phyloP scores from a whole-genome alignment of 2,329 filamentous ascomycete genomes.

The Epichloe uncinata region DNA sequence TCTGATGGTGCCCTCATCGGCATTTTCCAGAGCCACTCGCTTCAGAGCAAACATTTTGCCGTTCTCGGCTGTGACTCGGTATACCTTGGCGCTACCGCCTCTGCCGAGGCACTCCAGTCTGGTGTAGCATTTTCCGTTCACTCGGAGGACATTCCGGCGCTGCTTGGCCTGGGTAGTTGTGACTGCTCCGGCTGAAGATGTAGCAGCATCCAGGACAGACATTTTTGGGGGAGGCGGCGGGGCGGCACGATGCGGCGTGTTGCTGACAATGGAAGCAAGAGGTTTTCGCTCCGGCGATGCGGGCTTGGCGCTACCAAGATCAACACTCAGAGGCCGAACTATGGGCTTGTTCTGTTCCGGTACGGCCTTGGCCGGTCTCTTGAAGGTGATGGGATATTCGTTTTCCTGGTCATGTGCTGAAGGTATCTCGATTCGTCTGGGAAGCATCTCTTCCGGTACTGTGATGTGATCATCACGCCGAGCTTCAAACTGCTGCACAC shows the following conservation, averaged over 20 bases:
- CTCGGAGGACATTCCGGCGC: conserved; percentile 68
- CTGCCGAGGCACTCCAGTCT: conserved; percentile 82
- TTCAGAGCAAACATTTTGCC: conserved; percentile 92
- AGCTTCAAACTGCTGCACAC: conserved; percentile 9
- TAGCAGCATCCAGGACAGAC: conserved; percentile 88
- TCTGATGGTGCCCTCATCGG: conserved; percentile 68
- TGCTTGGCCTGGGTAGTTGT: conserved; percentile 59
- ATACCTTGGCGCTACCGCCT: conserved; percentile 88
- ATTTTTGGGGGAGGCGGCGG: conserved; percentile 91
- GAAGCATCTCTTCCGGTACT: conserved; percentile 8
- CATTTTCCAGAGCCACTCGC: conserved; percentile 78
- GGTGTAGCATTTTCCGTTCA: conserved; percentile 87
- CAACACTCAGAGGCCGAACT: conserved; percentile 34
- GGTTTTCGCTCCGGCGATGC: conserved; percentile 43
- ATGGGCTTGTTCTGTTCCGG: conserved; percentile 43
- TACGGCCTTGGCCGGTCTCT: conserved; percentile 39
- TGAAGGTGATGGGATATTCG: conserved; percentile 57
- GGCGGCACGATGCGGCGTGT: conserved; percentile 66
- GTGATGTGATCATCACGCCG: conserved; percentile 12
- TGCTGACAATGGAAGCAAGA: conserved; percentile 39
- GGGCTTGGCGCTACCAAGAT: conserved; percentile 24
- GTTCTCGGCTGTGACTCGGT: conserved; percentile 93
- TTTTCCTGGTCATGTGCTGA: conserved; percentile 74
- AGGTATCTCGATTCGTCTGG: conserved; percentile 39
- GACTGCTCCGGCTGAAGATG: conserved; percentile 66